Base-by-base conservation (phyloP, 345 rosid genomes). In the Pelargonium nanum region DNA sequence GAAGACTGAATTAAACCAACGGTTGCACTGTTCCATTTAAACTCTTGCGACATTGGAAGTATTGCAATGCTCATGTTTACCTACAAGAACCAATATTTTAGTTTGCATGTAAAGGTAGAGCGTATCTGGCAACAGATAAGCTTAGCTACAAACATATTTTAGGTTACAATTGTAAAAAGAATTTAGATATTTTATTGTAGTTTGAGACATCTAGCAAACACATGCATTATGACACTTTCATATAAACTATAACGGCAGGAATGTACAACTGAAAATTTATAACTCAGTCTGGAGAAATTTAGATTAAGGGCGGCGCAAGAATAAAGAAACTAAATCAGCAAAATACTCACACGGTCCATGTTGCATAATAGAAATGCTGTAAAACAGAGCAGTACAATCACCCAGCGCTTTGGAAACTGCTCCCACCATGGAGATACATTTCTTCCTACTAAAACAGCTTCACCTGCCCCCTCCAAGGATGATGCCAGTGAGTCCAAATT, bases 61-160 rank as follows among this genome's bases (percentile, higher is more conserved):
- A 92, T 87, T 15, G 98, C 96, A 77, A 89, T 89, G 86, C 98
- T 92, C 96, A 89, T 92, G 70, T 92, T 92, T 64, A 92, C 98
- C 98, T 92, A 68, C 73, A 68, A 56, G 63, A 54, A 62, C 53
- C 73, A 30, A 26, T 59, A 48, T 55, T 30, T 54, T 23, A 68
- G 70, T 19, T 53, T 50, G 65, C 62, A 66, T 44, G 16, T 53
- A 6, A 61, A 34, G 45, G 45, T 34, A 34, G 6, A 34, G 4
- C 4, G 12, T 34, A 34, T 34, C 45, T 34, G 12, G 45, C 45
- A 34, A 34, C 45, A 34, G 1, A 10, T 9, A 34, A 34, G 45
- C 45, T 34, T 34, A 1, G 12, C 13, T 10, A 34, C 6, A 5
- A 15, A 34, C 12, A 34, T 34, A 34, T 28, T 34, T 34, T 34